Base-by-base conservation (phyloP, 2,329 filamentous ascomycete genomes). In the Pseudogymnoascus pannorum region DNA sequence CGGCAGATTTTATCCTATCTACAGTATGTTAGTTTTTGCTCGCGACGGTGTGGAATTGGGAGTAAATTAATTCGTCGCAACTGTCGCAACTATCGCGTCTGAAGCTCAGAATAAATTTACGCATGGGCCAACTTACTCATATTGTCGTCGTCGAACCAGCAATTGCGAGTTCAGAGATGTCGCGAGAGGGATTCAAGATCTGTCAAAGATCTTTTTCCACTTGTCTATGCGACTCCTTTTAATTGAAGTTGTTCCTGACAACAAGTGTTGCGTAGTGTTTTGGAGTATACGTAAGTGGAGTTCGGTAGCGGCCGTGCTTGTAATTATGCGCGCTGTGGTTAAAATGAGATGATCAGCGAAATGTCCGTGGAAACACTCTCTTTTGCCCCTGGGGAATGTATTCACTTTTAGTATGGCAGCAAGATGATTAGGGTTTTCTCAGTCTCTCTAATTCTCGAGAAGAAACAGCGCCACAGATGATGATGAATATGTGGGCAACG, bases 301-400 rank as follows among this genome's bases (percentile, higher is more conserved):
- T 48, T 48, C 14, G 12, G 26, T 29, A 7, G 42, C 22, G 42
- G 22, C 22, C 22, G 42, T 48, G 42, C 42, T 48, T 8, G 42
- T 48, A 48, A 48, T 26, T 48, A 48, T 48, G 42, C 42, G 42
- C 2, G 42, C 22, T 48, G 22, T 48, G 40, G 40, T 48, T 26
- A n/a, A n/a, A 48, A 48, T 48, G 22, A 48, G 42, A 48, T 48
- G 42, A 48, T 48, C 42, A 48, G 42, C 42, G n/a, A 40, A 26
- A 9, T n/a, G 22, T 26, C 22, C 14, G 3, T 1, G 12, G 16
- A 26, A 22, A 16, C n/a, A 33, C 31, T 2, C 36, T 5, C 14
- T 9, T 22, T 5, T 2, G 20, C 36, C 22, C 22, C 7, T n/a
- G 42, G 22, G 22, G 22, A 12, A 26, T 24, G 42, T 48, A 48